Percentiles rank a stretch among this genome's conserved stretches.
phyloP scores from a whole-genome alignment of 495 filamentous ascomycete genomes.

The Bryoglossum gracile region DNA sequence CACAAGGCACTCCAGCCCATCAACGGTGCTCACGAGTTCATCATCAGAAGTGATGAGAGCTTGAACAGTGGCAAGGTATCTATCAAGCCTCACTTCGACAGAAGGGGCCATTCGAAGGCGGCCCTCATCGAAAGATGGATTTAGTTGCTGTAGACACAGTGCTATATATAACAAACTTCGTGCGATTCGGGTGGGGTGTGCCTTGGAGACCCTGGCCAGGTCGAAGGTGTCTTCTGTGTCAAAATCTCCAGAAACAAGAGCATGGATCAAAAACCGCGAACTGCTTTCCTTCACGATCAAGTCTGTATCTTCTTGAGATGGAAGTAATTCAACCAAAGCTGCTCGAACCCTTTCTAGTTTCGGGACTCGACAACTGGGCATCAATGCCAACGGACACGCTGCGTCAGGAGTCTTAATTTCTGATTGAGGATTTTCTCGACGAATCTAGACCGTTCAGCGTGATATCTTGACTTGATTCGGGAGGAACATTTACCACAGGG shows the following conservation, averaged over 20 bases:
- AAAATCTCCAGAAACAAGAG: constrained; percentile 26
- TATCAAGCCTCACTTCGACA: constrained; percentile 25
- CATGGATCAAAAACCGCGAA: constrained; percentile 27
- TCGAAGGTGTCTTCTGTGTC: constrained; percentile 21
- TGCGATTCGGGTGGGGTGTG: constrained; percentile 39
- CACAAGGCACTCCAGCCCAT: constrained; percentile 37
- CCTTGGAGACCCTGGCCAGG: constrained; percentile 28
- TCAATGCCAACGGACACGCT: no score
- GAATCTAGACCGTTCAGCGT: no score
- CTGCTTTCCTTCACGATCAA: constrained; percentile 25
- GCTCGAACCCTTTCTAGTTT: constrained; percentile 28
- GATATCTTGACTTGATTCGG: no score
- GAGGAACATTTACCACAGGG: constrained; percentile 17
- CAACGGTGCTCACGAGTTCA: constrained; percentile 37
- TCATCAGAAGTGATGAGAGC: constrained; percentile 43
- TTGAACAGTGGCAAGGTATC: constrained; percentile 32
- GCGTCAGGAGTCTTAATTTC: constrained; percentile 12
- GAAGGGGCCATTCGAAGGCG: constrained; percentile 29
- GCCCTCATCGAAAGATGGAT: constrained; percentile 22
- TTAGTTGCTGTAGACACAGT: constrained; percentile 41
- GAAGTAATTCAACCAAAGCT: constrained; percentile 28
- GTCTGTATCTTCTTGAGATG: constrained; percentile 33
- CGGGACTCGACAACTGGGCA: constrained; percentile 23
- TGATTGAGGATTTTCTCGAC: constrained; percentile 18
- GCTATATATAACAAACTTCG: constrained; percentile 39